Conservation (phyloP, 2,329 filamentous ascomycete genomes). For the Ophiostoma populinum region DNA sequence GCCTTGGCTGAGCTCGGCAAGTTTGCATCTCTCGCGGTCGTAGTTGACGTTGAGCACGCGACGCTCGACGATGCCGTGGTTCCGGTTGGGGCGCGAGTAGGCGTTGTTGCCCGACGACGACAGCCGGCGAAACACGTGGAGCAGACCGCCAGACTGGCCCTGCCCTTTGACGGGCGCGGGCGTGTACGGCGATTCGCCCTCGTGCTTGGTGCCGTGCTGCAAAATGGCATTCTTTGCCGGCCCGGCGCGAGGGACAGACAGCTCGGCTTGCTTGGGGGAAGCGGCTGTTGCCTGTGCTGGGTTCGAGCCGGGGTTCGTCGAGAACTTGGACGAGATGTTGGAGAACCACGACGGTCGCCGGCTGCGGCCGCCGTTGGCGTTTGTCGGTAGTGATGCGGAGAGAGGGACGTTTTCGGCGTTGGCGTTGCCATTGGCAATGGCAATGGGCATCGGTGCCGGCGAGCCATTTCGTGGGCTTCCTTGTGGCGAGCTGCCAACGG, state of each 20-base stretch:
- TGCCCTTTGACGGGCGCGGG: slow-evolving; percentile 55
- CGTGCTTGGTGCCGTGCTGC: slow-evolving; percentile 34
- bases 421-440: background rate
- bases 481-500: no score
- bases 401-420: background rate
- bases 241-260: slow-evolving; percentile 29
- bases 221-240: slow-evolving; percentile 41
- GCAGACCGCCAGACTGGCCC: slow-evolving; percentile 44
- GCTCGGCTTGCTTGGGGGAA: slow-evolving; percentile 23
- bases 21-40: slow-evolving; percentile 59
- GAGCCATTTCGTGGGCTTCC: background rate
- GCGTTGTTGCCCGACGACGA: slow-evolving; percentile 42
- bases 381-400: slow-evolving; percentile 4
- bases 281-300: slow-evolving; percentile 19
- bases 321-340: slow-evolving; percentile 85
- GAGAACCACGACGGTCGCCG: slow-evolving; percentile 80
- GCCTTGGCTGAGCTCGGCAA: slow-evolving; percentile 60
- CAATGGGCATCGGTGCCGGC: background rate
- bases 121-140: slow-evolving; percentile 67
- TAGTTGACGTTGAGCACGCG: slow-evolving; percentile 72
- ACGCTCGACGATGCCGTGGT: slow-evolving; percentile 61
- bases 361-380: slow-evolving; percentile 12
- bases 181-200: slow-evolving; percentile 49
- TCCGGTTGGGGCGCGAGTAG: slow-evolving; percentile 27
- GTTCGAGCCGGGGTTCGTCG: slow-evolving; percentile 26